These are phyloP conservation scores for Bertia moriformis DNA, from an alignment of 2,329 filamentous ascomycete genomes.

Conservation along the genomic window DNA sequence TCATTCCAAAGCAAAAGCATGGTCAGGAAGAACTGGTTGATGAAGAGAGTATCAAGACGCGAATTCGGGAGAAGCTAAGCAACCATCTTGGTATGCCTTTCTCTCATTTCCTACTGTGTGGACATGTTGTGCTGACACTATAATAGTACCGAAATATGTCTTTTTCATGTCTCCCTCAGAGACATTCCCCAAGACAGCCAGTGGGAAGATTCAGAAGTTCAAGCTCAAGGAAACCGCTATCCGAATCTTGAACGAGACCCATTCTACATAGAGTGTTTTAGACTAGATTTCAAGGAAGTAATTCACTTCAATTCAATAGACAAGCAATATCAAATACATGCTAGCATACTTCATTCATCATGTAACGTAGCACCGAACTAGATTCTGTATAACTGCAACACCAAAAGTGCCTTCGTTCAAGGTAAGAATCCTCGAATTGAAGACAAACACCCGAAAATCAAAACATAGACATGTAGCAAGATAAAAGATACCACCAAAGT, in stretches of 20 bases:
- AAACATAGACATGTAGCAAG: no score
- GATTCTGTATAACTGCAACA: no score
- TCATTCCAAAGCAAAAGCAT: slow-evolving; percentile 20
- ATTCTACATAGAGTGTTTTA: no score
- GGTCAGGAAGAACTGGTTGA: slow-evolving; percentile 16
- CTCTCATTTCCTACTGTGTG: neutral
- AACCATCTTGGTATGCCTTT: slow-evolving; percentile 31
- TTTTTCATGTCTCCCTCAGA: slow-evolving; percentile 36
- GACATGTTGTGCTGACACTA: neutral
- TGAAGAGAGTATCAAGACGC: slow-evolving; percentile 35
- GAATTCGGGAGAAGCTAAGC: slow-evolving; percentile 39
- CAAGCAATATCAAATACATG: no score
- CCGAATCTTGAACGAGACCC: neutral
- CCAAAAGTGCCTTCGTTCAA: no score
- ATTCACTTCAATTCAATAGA: no score
- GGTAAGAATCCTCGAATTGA: no score
- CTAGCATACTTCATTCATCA: no score
- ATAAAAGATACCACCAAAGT: no score
- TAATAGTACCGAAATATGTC: slow-evolving; percentile 48
- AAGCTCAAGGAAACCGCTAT: slow-evolving; percentile 40
- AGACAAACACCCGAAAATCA: no score
- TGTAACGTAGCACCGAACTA: no score
- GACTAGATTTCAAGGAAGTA: no score
- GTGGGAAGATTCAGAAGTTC: slow-evolving; percentile 64
- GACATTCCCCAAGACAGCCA: slow-evolving; percentile 55